These are phyloP conservation scores for Rhododendron mucronatum DNA, from an alignment of 148 eudicot genomes.

Conservation along the genomic window DNA sequence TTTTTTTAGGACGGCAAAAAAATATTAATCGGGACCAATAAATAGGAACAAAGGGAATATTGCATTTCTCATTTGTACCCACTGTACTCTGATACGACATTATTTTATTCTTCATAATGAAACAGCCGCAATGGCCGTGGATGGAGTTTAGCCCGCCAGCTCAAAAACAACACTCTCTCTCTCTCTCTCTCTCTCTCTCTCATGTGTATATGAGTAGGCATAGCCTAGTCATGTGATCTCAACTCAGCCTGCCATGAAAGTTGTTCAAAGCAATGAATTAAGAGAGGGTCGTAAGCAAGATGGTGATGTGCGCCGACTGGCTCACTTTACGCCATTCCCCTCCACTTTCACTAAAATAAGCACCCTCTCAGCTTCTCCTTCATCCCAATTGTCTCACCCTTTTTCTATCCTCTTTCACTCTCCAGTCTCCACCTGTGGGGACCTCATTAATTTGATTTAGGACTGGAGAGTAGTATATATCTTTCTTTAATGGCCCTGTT, in stretches of 20 bases:
- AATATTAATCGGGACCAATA: no score
- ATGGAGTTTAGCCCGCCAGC: no score
- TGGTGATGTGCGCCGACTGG: constrained; percentile 16
- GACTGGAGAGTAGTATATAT: no score
- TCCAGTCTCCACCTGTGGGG: constrained; percentile 2
- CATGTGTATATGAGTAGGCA: not conserved
- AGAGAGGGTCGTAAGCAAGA: constrained; percentile 1
- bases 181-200: not conserved
- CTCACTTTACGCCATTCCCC: constrained; percentile 14
- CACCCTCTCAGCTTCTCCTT: constrained; percentile 7
- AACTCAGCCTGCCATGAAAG: not conserved
- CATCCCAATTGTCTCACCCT: constrained; percentile 11
- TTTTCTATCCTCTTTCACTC: constrained; percentile 12
- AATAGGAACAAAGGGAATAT: no score
- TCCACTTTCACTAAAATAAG: constrained; percentile 17
- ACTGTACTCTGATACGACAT: no score
- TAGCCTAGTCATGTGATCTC: not conserved
- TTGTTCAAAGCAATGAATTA: not conserved
- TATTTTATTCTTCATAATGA: no score
- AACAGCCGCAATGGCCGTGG: no score
- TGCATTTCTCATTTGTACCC: no score
- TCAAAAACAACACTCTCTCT: not conserved
- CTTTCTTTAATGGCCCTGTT: not conserved
- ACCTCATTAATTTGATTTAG: not conserved
- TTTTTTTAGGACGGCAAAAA: no score